Base-by-base conservation (phyloP, 2,329 filamentous ascomycete genomes). In the Thermomyces lanuginosus region DNA sequence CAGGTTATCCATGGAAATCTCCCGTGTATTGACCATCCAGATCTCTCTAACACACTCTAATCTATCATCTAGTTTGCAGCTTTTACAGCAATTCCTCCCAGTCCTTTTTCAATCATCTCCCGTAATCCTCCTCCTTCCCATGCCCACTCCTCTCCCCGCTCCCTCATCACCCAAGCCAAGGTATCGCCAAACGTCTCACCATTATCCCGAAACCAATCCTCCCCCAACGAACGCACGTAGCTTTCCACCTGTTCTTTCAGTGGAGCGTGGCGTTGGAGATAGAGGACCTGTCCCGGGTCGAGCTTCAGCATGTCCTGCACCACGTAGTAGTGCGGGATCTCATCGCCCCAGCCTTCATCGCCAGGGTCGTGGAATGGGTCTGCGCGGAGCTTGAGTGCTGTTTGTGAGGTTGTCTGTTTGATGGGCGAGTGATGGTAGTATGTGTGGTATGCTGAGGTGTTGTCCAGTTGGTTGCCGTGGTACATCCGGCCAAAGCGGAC, bases 241-340 rank as follows among this genome's bases (percentile, higher is more conserved):
- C 42, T 44, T 41, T 72, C 64, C 4, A 74, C 68, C 42, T 70
- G 62, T 8, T 60, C 54, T 44, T 72, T 72, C 6, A 63, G 38
- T 17, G 60, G 60, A 21, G 64, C 64, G 35, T 68, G 56, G 34
- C 71, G 63, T 29, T 61, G 61, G 29, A 74, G 44, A 53, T 60
- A 66, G 34, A 74, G 39, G 6, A 73, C 54, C 43, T 73, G 67
- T 20, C 60, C 63, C 0, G 69, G 69, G 31, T 72, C 63, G 19
- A 74, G 51, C 46, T 74, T 74, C 48, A 73, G 53, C 61, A 72
- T 70, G 34, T 73, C 68, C 37, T 74, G 66, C 3, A 74, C 61
- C 4, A 73, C 55, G 36, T 74, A 73, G 43, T 73, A 73, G 34
- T 73, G 69, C 8, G 59, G 55, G 26, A 72, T 66, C 29, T 72